Conservation (phyloP, 148 eudicot species). For the Persicaria tinctoria region DNA sequence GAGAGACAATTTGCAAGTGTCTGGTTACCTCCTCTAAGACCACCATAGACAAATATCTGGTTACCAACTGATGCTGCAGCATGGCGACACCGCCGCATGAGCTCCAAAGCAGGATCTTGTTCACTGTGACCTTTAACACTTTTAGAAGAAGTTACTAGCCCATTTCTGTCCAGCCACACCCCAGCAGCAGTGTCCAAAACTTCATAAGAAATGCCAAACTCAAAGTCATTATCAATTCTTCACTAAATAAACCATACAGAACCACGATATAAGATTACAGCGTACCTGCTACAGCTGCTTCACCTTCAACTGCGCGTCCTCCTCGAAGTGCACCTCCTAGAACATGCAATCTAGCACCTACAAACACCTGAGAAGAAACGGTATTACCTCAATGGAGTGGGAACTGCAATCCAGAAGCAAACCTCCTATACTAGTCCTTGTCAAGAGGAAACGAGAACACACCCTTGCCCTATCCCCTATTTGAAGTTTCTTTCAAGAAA, state of each 20-base stretch:
- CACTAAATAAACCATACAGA: slow-evolving; percentile 1
- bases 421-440: neutral
- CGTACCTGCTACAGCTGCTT: slow-evolving; percentile 75
- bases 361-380: slow-evolving; percentile 68
- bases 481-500: neutral
- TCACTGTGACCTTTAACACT: slow-evolving; percentile 50
- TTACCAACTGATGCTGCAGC: slow-evolving; percentile 94
- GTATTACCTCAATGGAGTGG: slow-evolving; percentile 1
- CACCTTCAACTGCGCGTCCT: slow-evolving; percentile 87
- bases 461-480: neutral
- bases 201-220: slow-evolving; percentile 22
- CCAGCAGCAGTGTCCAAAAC: slow-evolving; percentile 99
- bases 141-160: slow-evolving; percentile 73
- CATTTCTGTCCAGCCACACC: slow-evolving; percentile 92
- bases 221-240: neutral
- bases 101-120: slow-evolving; percentile 63
- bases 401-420: neutral
- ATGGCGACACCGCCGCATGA: slow-evolving; percentile 94
- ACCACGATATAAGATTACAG: neutral
- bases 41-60: slow-evolving; percentile 72
- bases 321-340: slow-evolving; percentile 93
- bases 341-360: slow-evolving; percentile 96
- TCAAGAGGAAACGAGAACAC: neutral
- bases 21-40: slow-evolving; percentile 80
- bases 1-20: neutral